These are phyloP conservation scores for Coprinopsis cinerea DNA, from an alignment of 768 basidiomycete species.

Conservation along the genomic window DNA sequence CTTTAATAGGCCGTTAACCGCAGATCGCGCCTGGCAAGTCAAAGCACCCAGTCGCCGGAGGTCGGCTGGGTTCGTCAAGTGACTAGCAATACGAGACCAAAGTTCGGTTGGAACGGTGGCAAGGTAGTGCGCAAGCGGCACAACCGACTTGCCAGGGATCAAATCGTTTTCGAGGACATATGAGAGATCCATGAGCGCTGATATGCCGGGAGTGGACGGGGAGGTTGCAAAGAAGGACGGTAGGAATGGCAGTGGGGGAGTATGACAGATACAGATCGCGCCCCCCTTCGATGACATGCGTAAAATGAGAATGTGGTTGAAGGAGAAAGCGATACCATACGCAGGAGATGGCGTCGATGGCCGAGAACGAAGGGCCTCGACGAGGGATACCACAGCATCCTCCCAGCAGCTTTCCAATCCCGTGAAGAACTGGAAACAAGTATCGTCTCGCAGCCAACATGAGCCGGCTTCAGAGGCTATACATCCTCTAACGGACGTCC, in stretches of 20 bases:
- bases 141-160: background rate
- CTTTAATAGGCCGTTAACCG: background rate
- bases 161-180: background rate
- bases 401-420: background rate
- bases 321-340: background rate
- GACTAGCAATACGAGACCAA: background rate
- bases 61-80: background rate
- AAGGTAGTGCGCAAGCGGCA: background rate
- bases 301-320: constrained; percentile 1
- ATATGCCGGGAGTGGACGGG: constrained; percentile 3
- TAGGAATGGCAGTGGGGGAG: constrained; percentile 1
- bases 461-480: background rate
- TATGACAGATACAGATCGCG: background rate
- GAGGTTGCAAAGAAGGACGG: constrained; percentile 5
- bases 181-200: constrained; percentile 1
- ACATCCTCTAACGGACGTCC: background rate
- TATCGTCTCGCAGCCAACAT: background rate
- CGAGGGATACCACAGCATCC: background rate
- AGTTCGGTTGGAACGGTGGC: background rate
- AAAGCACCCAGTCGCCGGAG: background rate
- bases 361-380: background rate
- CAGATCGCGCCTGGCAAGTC: background rate
- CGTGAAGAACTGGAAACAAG: background rate
- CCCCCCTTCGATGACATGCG: background rate
- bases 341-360: background rate